These are phyloP conservation scores for Talaromyces adpressus DNA, from an alignment of 495 filamentous ascomycete genomes.

Conservation along the genomic window DNA sequence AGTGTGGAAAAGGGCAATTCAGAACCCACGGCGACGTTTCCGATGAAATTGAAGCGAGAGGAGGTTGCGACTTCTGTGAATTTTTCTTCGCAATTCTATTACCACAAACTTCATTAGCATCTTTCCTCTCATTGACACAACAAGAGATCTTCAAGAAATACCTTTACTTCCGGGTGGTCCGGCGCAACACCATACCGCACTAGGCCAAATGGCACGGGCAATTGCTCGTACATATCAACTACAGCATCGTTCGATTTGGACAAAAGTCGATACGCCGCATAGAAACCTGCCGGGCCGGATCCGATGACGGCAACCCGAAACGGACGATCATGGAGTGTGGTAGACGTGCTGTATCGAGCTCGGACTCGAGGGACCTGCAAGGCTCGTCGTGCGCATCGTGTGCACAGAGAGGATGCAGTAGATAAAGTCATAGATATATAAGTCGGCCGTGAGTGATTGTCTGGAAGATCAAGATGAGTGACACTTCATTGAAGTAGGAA, in stretches of 20 bases:
- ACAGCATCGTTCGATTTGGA: slow-evolving; percentile 60
- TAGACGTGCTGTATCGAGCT: not conserved
- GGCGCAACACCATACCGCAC: slow-evolving; percentile 92
- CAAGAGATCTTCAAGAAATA: slow-evolving; percentile 25
- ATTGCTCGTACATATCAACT: slow-evolving; percentile 93
- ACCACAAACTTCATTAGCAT: not conserved
- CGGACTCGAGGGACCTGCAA: not conserved
- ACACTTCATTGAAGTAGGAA: not conserved
- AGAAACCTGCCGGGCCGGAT: slow-evolving; percentile 94
- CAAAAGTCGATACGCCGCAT: slow-evolving; percentile 80
- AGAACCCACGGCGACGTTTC: slow-evolving; percentile 76
- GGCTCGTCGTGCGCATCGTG: not conserved
- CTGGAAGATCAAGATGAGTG: too few species aligned
- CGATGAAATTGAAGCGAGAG: slow-evolving; percentile 81
- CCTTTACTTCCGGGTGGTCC: slow-evolving; percentile 97
- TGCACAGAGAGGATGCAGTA: slow-evolving; percentile 7
- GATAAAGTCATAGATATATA: not conserved
- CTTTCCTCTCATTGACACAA: not conserved
- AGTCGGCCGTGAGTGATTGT: too few species aligned
- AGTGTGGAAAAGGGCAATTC: slow-evolving; percentile 62
- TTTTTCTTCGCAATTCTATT: slow-evolving; percentile 86
- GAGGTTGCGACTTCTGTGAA: slow-evolving; percentile 81
- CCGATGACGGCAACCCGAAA: slow-evolving; percentile 84
- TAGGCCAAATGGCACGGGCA: slow-evolving; percentile 88
- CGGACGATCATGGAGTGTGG: slow-evolving; percentile 26